Conservation (phyloP, 208 protist genomes). For the Strigomonas culicis region DNA sequence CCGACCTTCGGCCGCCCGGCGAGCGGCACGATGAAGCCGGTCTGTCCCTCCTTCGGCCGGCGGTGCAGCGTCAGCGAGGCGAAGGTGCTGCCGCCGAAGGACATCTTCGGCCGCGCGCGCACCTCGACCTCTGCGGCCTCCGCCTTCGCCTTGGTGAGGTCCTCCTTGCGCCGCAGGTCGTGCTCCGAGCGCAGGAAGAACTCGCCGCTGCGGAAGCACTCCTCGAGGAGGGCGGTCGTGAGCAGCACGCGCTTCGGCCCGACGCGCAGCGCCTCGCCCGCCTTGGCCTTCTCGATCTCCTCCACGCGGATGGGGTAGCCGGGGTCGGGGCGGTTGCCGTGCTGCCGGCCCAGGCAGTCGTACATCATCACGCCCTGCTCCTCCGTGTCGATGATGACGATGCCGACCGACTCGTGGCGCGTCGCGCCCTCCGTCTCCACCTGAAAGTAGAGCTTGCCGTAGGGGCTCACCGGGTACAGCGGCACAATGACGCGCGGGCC, state of each 20-base stretch:
- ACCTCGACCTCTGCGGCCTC: constrained; percentile 51
- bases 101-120: constrained; percentile 62
- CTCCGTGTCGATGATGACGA: constrained; percentile 78
- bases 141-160: constrained; percentile 66
- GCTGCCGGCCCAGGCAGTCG: constrained; percentile 76
- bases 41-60: constrained; percentile 62
- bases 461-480: constrained; percentile 71
- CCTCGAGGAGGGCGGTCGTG: constrained; percentile 77
- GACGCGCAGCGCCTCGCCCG: constrained; percentile 63
- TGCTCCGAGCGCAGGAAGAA: constrained; percentile 89
- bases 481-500: constrained; percentile 36
- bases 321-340: constrained; percentile 80
- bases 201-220: constrained; percentile 81
- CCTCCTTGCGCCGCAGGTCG: constrained; percentile 73
- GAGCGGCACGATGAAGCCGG: constrained; percentile 74
- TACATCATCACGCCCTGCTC: constrained; percentile 81
- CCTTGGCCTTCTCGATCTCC: constrained; percentile 55
- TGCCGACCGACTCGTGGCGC: constrained; percentile 75
- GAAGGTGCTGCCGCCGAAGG: constrained; percentile 59
- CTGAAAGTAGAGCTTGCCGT: constrained; percentile 86
- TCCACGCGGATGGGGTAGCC: constrained; percentile 78
- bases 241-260: constrained; percentile 67
- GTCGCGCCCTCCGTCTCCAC: constrained; percentile 80
- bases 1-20: constrained; percentile 70
- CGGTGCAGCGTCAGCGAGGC: constrained; percentile 56